Evolutionary conservation across 495 filamentous ascomycete species (phyloP).

Genomic region (Penicillium taxi): DNA sequence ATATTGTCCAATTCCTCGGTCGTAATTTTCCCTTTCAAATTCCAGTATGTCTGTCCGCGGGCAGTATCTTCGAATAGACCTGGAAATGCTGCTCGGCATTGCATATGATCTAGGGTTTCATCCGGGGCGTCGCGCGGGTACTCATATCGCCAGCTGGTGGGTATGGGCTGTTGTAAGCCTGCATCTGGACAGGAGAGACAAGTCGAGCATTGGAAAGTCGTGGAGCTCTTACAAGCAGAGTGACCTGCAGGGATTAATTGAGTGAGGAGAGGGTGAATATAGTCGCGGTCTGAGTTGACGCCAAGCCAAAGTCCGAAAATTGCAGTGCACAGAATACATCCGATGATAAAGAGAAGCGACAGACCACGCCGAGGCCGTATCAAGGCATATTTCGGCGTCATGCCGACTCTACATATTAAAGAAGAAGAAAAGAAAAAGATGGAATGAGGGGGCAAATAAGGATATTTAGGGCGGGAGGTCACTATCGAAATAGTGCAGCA

Average conservation of each 20-base stretch:
- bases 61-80: conserved; percentile 40
- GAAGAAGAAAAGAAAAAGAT: background rate
- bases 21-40: conserved; percentile 16
- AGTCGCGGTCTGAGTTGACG: conserved; percentile 33
- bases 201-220: conserved; percentile 34
- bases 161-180: conserved; percentile 6
- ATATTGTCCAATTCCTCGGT: conserved; percentile 29
- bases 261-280: conserved; percentile 31
- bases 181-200: conserved; percentile 29
- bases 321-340: conserved; percentile 10
- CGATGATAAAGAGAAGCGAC: conserved; percentile 17
- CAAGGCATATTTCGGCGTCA: conserved; percentile 20
- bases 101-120: conserved; percentile 23
- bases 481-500: no score
- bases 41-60: conserved; percentile 30
- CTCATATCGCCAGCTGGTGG: conserved; percentile 27
- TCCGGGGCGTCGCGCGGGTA: conserved; percentile 31
- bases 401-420: conserved; percentile 12
- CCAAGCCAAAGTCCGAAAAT: conserved; percentile 31
- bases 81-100: conserved; percentile 40
- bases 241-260: conserved; percentile 37
- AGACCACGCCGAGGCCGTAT: conserved; percentile 19
- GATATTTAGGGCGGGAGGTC: no score
- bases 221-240: conserved; percentile 34
- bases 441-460: background rate